Percentiles rank a stretch among this genome's conserved stretches.
Conservation (phyloP, 306 rosid species). For the Vicia sativa region DNA sequence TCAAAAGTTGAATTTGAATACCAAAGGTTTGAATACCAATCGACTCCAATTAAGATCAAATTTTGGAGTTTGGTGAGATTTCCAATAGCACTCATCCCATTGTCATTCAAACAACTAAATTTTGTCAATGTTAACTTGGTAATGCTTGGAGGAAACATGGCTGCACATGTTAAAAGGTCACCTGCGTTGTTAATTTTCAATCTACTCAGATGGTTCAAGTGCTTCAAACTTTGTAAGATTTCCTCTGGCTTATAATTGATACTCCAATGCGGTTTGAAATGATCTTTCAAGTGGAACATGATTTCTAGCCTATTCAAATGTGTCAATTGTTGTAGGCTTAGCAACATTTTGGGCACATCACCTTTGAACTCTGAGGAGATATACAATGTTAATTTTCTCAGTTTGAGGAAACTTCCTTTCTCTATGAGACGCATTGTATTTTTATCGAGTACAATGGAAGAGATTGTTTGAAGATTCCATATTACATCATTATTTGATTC, state of each 20-base stretch:
- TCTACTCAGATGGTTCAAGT: not conserved
- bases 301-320: conserved; percentile 19
- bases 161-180: not conserved
- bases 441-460: conserved; percentile 3
- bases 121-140: not conserved
- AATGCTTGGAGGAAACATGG: conserved; percentile 2
- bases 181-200: not conserved
- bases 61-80: conserved; percentile 19
- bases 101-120: not conserved
- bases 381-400: not conserved
- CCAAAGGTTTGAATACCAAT: fast-evolving
- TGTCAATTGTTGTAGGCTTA: not conserved
- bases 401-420: conserved; percentile 4
- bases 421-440: not conserved
- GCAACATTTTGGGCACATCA: not conserved
- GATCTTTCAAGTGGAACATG: too few relatives aligned
- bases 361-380: not conserved
- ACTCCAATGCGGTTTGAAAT: not conserved
- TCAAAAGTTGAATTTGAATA: not conserved
- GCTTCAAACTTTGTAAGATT: not conserved
- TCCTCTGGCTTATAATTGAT: not conserved
- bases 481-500: not conserved
- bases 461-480: conserved; percentile 34
- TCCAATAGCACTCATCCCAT: conserved; percentile 4
- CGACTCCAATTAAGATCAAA: not conserved